These are phyloP conservation scores for Albatrellus ellisii DNA, from an alignment of 768 basidiomycete species.

Conservation along the genomic window DNA sequence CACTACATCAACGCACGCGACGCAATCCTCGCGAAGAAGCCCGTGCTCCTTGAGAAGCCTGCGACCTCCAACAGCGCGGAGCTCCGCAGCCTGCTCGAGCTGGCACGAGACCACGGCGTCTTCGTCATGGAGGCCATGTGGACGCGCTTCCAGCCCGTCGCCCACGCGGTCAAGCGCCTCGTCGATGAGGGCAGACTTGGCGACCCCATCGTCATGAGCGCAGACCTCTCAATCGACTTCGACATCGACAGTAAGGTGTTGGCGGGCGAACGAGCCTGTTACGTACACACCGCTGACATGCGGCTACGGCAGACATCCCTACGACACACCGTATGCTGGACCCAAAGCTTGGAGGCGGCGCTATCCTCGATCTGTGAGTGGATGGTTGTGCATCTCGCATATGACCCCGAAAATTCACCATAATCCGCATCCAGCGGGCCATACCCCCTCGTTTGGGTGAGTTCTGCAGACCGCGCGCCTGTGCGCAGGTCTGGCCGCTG, in stretches of 20 bases:
- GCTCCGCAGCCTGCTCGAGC: constrained; percentile 52
- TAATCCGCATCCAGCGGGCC: constrained; percentile 39
- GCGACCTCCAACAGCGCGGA: constrained; percentile 70
- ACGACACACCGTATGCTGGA: constrained; percentile 66
- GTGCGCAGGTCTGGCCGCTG: background rate
- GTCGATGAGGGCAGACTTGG: constrained; percentile 54
- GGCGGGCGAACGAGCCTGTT: background rate
- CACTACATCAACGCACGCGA: constrained; percentile 71
- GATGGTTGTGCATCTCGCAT: background rate
- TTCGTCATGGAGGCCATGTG: constrained; percentile 93
- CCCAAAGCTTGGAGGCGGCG: constrained; percentile 71
- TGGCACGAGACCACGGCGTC: constrained; percentile 65
- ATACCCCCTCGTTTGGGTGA: constrained; percentile 71
- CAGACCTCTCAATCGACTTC: constrained; percentile 67
- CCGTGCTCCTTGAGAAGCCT: constrained; percentile 85
- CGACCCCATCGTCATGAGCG: constrained; percentile 50
- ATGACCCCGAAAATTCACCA: background rate
- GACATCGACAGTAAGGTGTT: constrained; percentile 42
- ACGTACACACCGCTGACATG: background rate
- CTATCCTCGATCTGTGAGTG: constrained; percentile 69
- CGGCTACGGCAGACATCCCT: constrained; percentile 36
- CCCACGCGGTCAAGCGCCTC: constrained; percentile 48
- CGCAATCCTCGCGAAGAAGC: constrained; percentile 68
- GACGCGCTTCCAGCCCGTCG: constrained; percentile 72
- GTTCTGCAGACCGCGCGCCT: constrained; percentile 13